Base-by-base conservation (phyloP, 2,329 filamentous ascomycete genomes). In the Verticillium alfalfae region DNA sequence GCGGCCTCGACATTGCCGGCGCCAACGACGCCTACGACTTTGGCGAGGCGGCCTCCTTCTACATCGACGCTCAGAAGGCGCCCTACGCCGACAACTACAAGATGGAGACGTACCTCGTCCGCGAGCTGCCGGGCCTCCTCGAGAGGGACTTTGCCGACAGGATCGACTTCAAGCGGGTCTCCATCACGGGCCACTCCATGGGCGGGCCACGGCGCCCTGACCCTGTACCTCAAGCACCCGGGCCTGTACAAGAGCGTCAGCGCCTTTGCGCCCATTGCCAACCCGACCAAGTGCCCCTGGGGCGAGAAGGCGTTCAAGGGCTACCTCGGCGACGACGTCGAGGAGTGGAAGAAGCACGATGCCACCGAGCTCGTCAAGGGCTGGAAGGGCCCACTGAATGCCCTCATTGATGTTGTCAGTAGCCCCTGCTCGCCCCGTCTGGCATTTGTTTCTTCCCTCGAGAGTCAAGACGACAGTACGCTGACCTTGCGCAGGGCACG, bases 141-240 rank as follows among this genome's bases (percentile, higher is more conserved):
- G 96, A 93, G 75, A 75, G 76, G 36, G 82, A 85, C 34, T 96
- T 93, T 77, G 80, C 84, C 36, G 82, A 74, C 67, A 64, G 86
- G 71, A 80, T 99, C 36, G 94, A 98, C 74, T 71, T 76, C 0
- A 76, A 70, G 34, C 83, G 89, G 49, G 87, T 97, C 61, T 90
- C 88, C 75, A 95, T 99, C 70, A 92, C 91, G 49, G 95, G 95
- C 6, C 95, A 99, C 79, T 93, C 89, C 70, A 99, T 99, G 95
- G 95, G 95, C 67, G 95, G 95, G 95, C 0, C 95, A 99, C 76
- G 95, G 95, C 65, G 95, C 95, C 55, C 81, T 99, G 68, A 97
- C 93, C 56, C 79, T 98, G 69, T 98, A 91, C 81, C 83, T 99
- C 59, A 94, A 92, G 80, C 90, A 98, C 78, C 93, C 95, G 0